These are phyloP conservation scores for Euphorbia corollata DNA, from an alignment of 441 rosid genomes.

Conservation along the genomic window DNA sequence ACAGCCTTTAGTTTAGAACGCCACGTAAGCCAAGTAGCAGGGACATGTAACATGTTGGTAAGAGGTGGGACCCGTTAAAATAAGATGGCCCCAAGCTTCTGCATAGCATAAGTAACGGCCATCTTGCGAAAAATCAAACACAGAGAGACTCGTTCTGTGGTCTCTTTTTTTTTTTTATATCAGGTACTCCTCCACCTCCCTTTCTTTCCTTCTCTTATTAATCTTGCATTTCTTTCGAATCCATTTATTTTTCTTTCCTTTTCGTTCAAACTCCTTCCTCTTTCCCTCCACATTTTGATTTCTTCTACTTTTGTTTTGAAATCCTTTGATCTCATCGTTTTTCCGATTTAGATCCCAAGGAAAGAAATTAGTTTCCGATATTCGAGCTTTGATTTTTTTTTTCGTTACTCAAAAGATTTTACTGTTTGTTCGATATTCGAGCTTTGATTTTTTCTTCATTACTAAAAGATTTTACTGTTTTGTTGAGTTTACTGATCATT, in stretches of 20 bases:
- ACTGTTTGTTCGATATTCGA: not conserved
- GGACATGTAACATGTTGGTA: too few relatives aligned
- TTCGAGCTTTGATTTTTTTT: not conserved
- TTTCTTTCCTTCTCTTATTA: not conserved
- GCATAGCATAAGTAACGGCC: too few relatives aligned
- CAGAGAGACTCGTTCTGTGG: not conserved
- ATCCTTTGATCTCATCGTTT: too few relatives aligned
- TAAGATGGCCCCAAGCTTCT: too few relatives aligned
- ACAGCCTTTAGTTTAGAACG: too few relatives aligned
- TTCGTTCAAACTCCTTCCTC: not conserved
- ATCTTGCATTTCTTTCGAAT: too few relatives aligned
- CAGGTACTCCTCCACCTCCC: not conserved
- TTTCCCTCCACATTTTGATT: not conserved
- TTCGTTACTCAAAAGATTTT: not conserved
- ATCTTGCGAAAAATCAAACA: not conserved
- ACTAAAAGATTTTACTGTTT: not conserved
- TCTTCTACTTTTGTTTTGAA: too few relatives aligned
- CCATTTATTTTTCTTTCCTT: too few relatives aligned
- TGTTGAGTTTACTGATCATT: not conserved
- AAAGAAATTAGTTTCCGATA: not conserved
- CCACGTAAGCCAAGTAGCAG: too few relatives aligned
- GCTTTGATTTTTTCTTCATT: not conserved
- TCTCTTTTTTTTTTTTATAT: too few relatives aligned
- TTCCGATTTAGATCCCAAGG: not conserved
- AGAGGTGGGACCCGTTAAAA: too few relatives aligned